Percentiles rank a stretch among this genome's conserved stretches.
These are phyloP conservation scores for Rhytidhysteron rufulum DNA, from an alignment of 2,329 filamentous ascomycete species.

Conservation along the genomic window DNA sequence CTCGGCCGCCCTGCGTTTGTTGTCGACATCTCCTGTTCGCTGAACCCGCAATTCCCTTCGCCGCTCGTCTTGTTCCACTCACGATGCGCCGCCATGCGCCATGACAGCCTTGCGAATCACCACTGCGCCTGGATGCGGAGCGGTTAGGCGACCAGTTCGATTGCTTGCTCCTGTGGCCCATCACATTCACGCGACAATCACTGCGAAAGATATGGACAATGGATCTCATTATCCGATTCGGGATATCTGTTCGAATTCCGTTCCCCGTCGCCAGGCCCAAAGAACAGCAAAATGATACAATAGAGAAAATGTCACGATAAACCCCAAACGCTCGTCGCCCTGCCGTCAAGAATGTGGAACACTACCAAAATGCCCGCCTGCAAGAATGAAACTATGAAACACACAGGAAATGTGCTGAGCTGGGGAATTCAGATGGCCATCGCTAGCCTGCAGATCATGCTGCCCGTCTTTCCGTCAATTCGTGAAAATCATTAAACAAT, in stretches of 20 bases:
- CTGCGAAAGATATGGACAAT: neutral
- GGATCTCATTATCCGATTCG: neutral
- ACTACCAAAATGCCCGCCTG: conserved; percentile 14
- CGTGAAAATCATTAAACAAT: conserved; percentile 51
- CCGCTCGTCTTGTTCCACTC: neutral
- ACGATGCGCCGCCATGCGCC: neutral
- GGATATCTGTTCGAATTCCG: conserved; percentile 3
- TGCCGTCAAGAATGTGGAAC: conserved; percentile 8
- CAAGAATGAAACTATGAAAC: conserved; percentile 15
- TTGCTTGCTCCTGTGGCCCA: neutral
- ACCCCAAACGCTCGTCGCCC: conserved; percentile 7
- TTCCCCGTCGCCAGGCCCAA: conserved; percentile 3
- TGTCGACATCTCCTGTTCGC: neutral
- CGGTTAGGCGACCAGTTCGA: too few species aligned
- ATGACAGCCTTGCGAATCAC: conserved; percentile 1
- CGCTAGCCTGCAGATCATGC: conserved; percentile 43
- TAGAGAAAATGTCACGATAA: conserved; percentile 10
- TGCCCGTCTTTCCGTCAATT: conserved; percentile 49
- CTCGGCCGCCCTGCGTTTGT: neutral
- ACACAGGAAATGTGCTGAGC: conserved; percentile 25
- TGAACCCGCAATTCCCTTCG: too few species aligned
- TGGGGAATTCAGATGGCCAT: conserved; percentile 44
- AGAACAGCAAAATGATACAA: conserved; percentile 12
- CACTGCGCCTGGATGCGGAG: neutral
- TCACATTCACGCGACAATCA: conserved; percentile 1